Evolutionary conservation across 192 early-diverging fungal genomes (phyloP), one percentile per base, ranked within the genome.

Genomic region (Backusella morwellensis): DNA sequence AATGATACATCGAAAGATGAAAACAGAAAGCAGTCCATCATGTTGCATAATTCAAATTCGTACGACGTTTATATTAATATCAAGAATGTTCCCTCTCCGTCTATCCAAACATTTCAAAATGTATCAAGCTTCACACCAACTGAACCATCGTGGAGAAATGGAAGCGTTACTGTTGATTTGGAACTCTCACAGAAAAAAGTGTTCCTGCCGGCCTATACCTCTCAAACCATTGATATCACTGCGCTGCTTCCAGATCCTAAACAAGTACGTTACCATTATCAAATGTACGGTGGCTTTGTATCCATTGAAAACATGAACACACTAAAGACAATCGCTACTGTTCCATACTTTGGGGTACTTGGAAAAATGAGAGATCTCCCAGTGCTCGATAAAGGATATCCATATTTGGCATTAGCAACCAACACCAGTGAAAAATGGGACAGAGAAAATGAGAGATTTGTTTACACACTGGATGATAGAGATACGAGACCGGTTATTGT

Each of bases 341-440:
- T 88, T 34, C 86, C 86, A 42, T 88, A 88, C 83, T 81, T 81
- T 73, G 86, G 86, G 70, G 67, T 88, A 1, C 80, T 84, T 35
- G 86, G 84, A 34, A 80, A 82, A n/a, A 75, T 84, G 47, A 44
- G 74, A 68, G 77, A 85, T 26, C 80, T 88, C 15, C 86, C 86
- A 69, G 56, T 63, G 23, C 56, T 63, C 26, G 86, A 87, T 42
- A 26, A 72, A 5, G 76, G 70, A n/a, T 77, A 40, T 72, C 76
- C 76, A 12, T 77, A 42, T 21, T 29, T 77, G 17, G 50, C 68
- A 17, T 19, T 36, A 9, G 21, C 76, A 35, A 70, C 41, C 6
- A 77, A 77, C 38, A 19, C n/a, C 14, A 44, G 23, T 40, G 32
- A 40, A 32, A 50, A 47, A 15, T 72, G 44, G n/a, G 21, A 40